Base-by-base conservation (phyloP, 202 grass and related monocot genomes). In the Panicum virgatum region DNA sequence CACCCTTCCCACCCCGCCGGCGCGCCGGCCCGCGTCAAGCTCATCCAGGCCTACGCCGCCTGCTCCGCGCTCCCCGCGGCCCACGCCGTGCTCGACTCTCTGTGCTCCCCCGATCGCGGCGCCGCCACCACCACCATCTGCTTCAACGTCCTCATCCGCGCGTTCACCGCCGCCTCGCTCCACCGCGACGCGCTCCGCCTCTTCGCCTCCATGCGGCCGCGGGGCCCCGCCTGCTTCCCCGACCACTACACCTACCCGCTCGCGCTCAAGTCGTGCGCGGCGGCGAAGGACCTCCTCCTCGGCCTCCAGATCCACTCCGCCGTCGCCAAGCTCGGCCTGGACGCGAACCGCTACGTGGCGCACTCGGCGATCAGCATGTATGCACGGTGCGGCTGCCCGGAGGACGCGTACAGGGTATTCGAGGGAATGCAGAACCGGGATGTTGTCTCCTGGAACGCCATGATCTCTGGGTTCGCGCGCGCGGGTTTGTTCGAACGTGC, bases 221-320 rank as follows among this genome's bases (percentile, higher is more conserved):
- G 25, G 69, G 83, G 86, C 22, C 12, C 79, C 72, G 61, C 63
- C 50, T 88, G 73, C 79, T 73, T 69, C 72, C 89, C 89, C 39
- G 89, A 94, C 60, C 77, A 92, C 50, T 94, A 97, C 80, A 94
- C 91, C 37, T 94, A 88, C 77, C 94, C 89, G 44, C 92, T 88
- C 77, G 85, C 81, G 45, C 90, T 97, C 79, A 92, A 92, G 80
- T 89, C 88, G 65, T 94, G 92, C 84, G 82, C 90, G 0, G 92
- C 79, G 12, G 79, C 71, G 0, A 66, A 53, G 0, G 59, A 90
- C 36, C 86, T 94, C 40, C 12, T 75, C 2, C 76, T 88, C 5
- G 90, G 92, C 5, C 74, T 83, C 43, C 86, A 92, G 63, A 68
- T 92, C 26, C 92, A 94, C 47, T 83, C 81, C 2, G 43, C 80